Percentiles rank a stretch among this genome's conserved stretches.
phyloP scores from a whole-genome alignment of 2,329 filamentous ascomycete genomes.

The Alternaria hordeiaustralica region DNA sequence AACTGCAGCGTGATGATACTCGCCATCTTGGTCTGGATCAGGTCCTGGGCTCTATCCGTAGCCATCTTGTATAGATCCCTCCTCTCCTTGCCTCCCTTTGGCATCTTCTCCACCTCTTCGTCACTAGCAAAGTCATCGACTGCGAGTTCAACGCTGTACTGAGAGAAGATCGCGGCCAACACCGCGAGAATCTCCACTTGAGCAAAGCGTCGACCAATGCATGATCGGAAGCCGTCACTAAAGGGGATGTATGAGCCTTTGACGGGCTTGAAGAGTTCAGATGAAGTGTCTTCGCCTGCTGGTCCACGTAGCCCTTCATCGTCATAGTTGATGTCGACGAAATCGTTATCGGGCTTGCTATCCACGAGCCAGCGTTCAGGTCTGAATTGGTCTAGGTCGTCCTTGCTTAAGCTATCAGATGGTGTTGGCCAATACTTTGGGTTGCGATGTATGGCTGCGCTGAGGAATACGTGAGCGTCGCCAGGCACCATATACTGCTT shows the following conservation, averaged over 20 bases:
- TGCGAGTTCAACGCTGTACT: conserved; percentile 73
- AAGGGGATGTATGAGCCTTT: conserved; percentile 64
- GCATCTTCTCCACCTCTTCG: conserved; percentile 49
- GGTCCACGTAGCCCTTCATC: conserved; percentile 66
- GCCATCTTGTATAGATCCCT: conserved; percentile 67
- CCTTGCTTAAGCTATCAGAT: conserved; percentile 30
- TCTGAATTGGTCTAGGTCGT: conserved; percentile 71
- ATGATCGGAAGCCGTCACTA: conserved; percentile 62
- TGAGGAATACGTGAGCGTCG: conserved; percentile 63
- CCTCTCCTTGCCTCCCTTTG: conserved; percentile 56
- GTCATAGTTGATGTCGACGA: conserved; percentile 51
- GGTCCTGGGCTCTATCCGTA: conserved; percentile 59
- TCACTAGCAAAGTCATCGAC: conserved; percentile 59
- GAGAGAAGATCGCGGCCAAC: conserved; percentile 59
- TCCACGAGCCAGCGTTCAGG: conserved; percentile 74
- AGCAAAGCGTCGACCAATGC: conserved; percentile 63
- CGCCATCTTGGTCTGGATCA: conserved; percentile 61
- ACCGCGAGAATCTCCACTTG: conserved; percentile 64
- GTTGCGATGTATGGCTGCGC: conserved; percentile 66
- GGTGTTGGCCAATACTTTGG: conserved; percentile 72
- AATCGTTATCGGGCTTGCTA: conserved; percentile 26
- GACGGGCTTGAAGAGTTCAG: conserved; percentile 60
- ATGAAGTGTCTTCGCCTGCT: conserved; percentile 66
- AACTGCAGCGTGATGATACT: conserved; percentile 77
- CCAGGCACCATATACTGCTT: conserved; percentile 65